Base-by-base conservation (phyloP, 441 rosid genomes). In the Corymbia citriodora region DNA sequence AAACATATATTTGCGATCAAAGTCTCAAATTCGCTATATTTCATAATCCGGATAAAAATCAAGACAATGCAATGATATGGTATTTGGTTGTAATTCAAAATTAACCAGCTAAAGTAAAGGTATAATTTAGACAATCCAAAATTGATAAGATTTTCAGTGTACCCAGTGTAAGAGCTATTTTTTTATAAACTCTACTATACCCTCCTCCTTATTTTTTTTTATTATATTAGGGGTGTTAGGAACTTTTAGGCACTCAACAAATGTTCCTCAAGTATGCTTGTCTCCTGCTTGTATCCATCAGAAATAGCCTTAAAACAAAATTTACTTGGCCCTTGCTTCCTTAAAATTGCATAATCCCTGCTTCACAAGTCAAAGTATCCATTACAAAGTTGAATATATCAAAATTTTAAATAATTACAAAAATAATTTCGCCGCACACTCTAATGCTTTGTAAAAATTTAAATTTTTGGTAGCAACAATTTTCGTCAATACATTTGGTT, bases 51-150 rank as follows among this genome's bases (percentile, higher is more conserved):
- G 6, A 31, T 68, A 68, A 68, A 68, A 68, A 17, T 68, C 21
- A 16, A 16, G 19, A 65, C 9, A 65, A 65, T 5, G 15, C n/a
- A 31, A 7, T 0, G 15, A 7, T 12, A 63, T 15, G 2, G 4
- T n/a, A 14, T n/a, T 29, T 7, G 19, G 9, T 65, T 65, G n/a
- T n/a, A 29, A 59, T 29, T 14, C 33, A 14, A 29, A 18, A 14
- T 29, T 25, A 59, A 23, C 29, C 9, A 5, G 10, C 5, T 9
- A 31, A 31, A 68, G 31, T n/a, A 65, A 3, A 2, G 2, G 15
- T 8, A 33, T 29, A 9, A 31, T 16, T 68, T 0, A 17, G 0
- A 9, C 4, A 68, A 31, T 10, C 6, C 7, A 9, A 31, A 29
- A 14, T 6, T 6, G 18, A 13, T 63, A 29, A 2, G 29, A 59